phyloP scores from a whole-genome alignment of 805 yeast species.

The Saccharomycopsis olivae region DNA sequence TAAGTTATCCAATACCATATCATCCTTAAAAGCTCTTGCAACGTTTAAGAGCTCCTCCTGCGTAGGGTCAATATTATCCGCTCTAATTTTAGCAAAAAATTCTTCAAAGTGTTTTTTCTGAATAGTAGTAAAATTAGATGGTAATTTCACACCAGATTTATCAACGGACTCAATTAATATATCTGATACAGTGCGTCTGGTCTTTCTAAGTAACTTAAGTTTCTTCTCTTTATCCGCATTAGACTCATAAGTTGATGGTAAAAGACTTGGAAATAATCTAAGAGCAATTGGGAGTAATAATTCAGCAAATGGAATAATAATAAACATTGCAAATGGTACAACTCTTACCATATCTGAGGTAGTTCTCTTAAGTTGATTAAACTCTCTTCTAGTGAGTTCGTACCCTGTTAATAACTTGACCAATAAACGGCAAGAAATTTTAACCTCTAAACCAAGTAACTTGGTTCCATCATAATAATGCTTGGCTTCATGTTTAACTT shows the following conservation, averaged over 20 bases:
- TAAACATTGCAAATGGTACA: conserved; percentile 87
- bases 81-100: conserved; percentile 64
- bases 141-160: conserved; percentile 58
- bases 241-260: conserved; percentile 87
- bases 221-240: conserved; percentile 50
- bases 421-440: conserved; percentile 70
- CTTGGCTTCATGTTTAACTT: conserved; percentile 76
- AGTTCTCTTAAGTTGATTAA: conserved; percentile 80
- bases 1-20: conserved; percentile 82
- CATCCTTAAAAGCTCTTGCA: conserved; percentile 88
- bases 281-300: conserved; percentile 79
- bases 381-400: conserved; percentile 83
- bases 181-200: conserved; percentile 53
- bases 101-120: conserved; percentile 69
- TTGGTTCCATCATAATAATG: conserved; percentile 98
- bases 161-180: conserved; percentile 56
- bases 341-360: conserved; percentile 74
- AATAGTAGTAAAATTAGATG: conserved; percentile 49
- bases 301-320: conserved; percentile 91
- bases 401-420: conserved; percentile 83
- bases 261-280: conserved; percentile 83
- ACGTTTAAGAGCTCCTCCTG: conserved; percentile 67
- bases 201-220: conserved; percentile 42
- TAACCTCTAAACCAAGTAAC: conserved; percentile 80
- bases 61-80: conserved; percentile 49